These are phyloP conservation scores for Aspergillus fumigatus DNA, from an alignment of 2,329 filamentous ascomycete genomes.

Conservation along the genomic window DNA sequence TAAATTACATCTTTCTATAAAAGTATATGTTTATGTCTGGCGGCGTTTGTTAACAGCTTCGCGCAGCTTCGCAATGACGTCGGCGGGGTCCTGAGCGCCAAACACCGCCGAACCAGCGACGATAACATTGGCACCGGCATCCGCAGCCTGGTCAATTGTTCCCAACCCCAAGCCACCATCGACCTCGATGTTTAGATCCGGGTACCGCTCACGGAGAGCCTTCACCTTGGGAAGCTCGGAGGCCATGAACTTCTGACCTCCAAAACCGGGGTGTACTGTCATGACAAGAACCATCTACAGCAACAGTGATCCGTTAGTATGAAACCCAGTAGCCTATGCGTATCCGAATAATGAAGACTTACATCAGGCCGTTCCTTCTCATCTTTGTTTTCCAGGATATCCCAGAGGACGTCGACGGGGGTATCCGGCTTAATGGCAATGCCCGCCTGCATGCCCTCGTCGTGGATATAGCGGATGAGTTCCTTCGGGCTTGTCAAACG, in stretches of 20 bases:
- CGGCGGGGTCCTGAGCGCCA: constrained; percentile 78
- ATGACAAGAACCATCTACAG: constrained; percentile 93
- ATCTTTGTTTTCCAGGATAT: constrained; percentile 71
- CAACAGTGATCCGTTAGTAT: constrained; percentile 7
- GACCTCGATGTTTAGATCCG: constrained; percentile 93
- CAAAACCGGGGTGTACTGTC: constrained; percentile 97
- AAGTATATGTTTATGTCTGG: constrained; percentile 9
- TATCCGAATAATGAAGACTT: constrained; percentile 36
- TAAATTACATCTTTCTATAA: background rate
- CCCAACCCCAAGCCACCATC: constrained; percentile 84
- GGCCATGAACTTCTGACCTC: constrained; percentile 97
- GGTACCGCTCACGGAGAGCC: constrained; percentile 76
- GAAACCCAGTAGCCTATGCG: background rate
- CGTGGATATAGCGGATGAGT: constrained; percentile 86
- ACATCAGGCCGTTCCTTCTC: constrained; percentile 83
- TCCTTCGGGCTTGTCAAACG: constrained; percentile 75
- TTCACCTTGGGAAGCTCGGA: constrained; percentile 91
- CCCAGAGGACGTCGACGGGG: constrained; percentile 84
- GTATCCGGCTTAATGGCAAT: constrained; percentile 95
- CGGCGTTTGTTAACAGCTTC: constrained; percentile 67
- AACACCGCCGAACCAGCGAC: constrained; percentile 96
- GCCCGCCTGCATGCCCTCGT: constrained; percentile 79
- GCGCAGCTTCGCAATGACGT: constrained; percentile 79
- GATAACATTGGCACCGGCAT: constrained; percentile 96
- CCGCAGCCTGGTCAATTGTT: constrained; percentile 90